Conservation (phyloP, 106 monocot species). For the Posidonia australis region DNA sequence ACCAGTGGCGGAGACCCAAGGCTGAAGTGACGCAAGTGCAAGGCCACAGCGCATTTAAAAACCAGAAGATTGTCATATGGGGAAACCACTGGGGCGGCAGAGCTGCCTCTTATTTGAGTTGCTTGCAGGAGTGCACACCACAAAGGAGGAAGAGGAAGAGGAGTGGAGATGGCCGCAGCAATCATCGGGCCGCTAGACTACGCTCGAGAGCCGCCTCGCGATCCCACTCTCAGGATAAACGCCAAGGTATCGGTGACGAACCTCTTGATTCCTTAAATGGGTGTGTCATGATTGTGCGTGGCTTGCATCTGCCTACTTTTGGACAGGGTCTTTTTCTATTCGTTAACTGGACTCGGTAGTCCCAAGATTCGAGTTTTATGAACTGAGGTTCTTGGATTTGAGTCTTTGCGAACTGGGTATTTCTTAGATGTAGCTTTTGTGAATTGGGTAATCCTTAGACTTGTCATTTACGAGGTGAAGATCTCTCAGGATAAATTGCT, state of each 20-base stretch:
- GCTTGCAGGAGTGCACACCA: too few relatives aligned
- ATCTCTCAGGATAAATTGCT: too few relatives aligned
- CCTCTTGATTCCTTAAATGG: too few relatives aligned
- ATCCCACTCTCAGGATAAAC: slow-evolving; percentile 11
- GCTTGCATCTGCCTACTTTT: background rate
- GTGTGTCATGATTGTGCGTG: background rate
- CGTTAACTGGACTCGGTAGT: background rate
- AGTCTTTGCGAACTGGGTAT: too few relatives aligned
- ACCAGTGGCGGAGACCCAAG: too few relatives aligned
- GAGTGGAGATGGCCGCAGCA: slow-evolving; percentile 3
- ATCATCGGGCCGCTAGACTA: slow-evolving; percentile 7
- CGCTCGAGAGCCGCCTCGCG: slow-evolving; percentile 12
- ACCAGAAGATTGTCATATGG: too few relatives aligned
- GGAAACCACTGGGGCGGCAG: too few relatives aligned
- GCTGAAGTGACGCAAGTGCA: too few relatives aligned
- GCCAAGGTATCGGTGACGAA: slow-evolving; percentile 16
- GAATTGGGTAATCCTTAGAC: too few relatives aligned
- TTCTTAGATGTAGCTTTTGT: background rate
- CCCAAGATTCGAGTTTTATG: background rate
- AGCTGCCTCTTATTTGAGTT: too few relatives aligned
- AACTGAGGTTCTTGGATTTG: background rate
- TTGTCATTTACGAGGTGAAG: too few relatives aligned
- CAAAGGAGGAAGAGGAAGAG: background rate
- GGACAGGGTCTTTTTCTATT: background rate
- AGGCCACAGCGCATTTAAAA: too few relatives aligned